Evolutionary conservation across 1,284 basidiomycete species (phyloP).

Genomic region (Thecaphora frezii): DNA sequence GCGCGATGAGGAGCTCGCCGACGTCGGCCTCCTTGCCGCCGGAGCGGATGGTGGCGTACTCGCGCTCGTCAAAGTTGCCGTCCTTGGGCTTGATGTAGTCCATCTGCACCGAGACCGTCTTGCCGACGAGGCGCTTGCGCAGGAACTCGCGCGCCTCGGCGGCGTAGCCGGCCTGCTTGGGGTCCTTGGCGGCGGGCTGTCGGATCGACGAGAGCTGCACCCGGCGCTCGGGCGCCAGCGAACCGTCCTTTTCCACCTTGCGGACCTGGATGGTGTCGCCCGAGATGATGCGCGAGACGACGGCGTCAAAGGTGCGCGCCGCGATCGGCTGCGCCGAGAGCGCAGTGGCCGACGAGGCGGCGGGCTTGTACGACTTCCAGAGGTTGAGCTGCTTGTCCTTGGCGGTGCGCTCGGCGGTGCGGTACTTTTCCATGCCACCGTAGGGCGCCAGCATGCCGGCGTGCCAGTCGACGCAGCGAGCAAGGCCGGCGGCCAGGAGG

Average conservation of each 20-base stretch:
- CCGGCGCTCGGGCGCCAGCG: constrained; percentile 70
- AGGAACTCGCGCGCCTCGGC: constrained; percentile 78
- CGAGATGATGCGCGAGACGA: constrained; percentile 84
- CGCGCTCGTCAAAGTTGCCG: constrained; percentile 49
- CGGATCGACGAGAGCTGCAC: constrained; percentile 86
- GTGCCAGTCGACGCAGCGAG: constrained; percentile 95
- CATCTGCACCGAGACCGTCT: constrained; percentile 46
- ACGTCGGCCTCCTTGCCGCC: constrained; percentile 66
- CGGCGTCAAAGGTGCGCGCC: constrained; percentile 66
- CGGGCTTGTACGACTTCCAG: constrained; percentile 68
- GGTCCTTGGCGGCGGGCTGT: constrained; percentile 69
- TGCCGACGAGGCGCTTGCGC: constrained; percentile 44
- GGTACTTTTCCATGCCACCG: constrained; percentile 65
- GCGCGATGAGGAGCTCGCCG: constrained; percentile 87
- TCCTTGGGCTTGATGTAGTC: constrained; percentile 54
- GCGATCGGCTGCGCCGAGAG: constrained; percentile 30
- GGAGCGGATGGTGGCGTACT: constrained; percentile 46
- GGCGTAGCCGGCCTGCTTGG: constrained; percentile 83
- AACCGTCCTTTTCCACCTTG: constrained; percentile 59
- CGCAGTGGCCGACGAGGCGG: constrained; percentile 16
- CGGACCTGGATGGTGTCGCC: constrained; percentile 75
- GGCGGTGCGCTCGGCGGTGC: constrained; percentile 78
- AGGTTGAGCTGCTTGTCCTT: constrained; percentile 79
- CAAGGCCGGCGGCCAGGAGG: constrained; percentile 79
- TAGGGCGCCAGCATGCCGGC: constrained; percentile 81